These are phyloP conservation scores for Zhuliangozyma blackwelliae DNA, from an alignment of 1,139 yeast species.

Conservation along the genomic window DNA sequence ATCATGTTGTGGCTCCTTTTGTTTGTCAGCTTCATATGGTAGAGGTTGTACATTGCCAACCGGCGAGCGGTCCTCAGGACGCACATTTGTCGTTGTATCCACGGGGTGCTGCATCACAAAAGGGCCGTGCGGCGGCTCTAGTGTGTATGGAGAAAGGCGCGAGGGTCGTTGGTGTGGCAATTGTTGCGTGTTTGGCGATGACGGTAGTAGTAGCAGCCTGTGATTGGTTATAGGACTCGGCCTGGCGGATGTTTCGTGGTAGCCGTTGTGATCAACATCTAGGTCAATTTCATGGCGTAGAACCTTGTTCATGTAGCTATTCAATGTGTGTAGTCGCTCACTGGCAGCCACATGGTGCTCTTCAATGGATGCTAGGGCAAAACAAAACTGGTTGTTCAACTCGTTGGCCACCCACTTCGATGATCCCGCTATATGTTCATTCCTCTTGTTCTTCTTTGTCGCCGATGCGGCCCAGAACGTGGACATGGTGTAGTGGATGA, in stretches of 20 bases:
- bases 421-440: slow-evolving; percentile 34
- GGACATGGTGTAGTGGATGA: slow-evolving; percentile 11
- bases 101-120: too few relatives aligned
- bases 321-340: slow-evolving; percentile 17
- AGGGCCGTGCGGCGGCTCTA: too few relatives aligned
- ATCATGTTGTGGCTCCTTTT: not conserved
- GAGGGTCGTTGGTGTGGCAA: too few relatives aligned
- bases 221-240: too few relatives aligned
- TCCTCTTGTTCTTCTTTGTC: slow-evolving; percentile 19
- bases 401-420: slow-evolving; percentile 37
- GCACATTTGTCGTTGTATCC: too few relatives aligned
- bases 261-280: too few relatives aligned
- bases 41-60: too few relatives aligned
- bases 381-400: slow-evolving; percentile 24
- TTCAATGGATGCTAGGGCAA: slow-evolving; percentile 22
- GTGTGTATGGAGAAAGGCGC: too few relatives aligned
- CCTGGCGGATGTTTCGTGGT: not conserved
- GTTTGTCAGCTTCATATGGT: too few relatives aligned
- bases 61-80: too few relatives aligned
- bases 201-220: not conserved
- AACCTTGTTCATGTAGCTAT: slow-evolving; percentile 19
- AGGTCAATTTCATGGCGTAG: not conserved
- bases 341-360: slow-evolving; percentile 13
- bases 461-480: slow-evolving; percentile 35
- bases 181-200: not conserved